Percentiles rank a stretch among this genome's conserved stretches.
Conservation (phyloP, 495 filamentous ascomycete genomes). For the Penicillium psychrofluorescens region DNA sequence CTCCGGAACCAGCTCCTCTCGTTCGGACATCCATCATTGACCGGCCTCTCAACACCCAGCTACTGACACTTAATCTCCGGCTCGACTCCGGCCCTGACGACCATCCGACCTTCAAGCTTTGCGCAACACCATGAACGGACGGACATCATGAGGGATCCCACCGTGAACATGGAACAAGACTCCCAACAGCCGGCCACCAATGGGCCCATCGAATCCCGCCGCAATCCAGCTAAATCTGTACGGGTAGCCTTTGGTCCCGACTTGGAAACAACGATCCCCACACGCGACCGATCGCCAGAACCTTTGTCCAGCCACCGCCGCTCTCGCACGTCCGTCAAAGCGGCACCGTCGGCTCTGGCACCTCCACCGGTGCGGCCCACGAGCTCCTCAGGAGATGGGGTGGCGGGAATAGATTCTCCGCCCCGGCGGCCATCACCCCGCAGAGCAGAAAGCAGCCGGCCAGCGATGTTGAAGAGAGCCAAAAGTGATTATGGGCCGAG, state of each 20-base stretch:
- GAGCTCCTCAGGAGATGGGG: constrained; percentile 28
- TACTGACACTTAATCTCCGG: neutral
- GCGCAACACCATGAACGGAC: constrained; percentile 30
- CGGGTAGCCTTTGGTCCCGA: constrained; percentile 41
- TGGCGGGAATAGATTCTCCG: constrained; percentile 12
- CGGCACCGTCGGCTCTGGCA: constrained; percentile 16
- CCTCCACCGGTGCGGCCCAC: constrained; percentile 19
- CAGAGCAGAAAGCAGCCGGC: constrained; percentile 36
- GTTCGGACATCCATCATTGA: no score
- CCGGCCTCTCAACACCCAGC: neutral
- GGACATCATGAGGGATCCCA: constrained; percentile 36
- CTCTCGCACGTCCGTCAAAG: constrained; percentile 32
- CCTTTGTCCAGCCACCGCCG: constrained; percentile 31
- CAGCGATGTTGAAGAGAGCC: constrained; percentile 54
- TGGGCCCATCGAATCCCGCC: constrained; percentile 27
- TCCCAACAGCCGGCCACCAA: constrained; percentile 20
- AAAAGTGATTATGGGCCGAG: constrained; percentile 62
- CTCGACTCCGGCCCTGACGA: constrained; percentile 1
- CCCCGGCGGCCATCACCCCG: constrained; percentile 23
- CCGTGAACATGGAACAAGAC: constrained; percentile 31
- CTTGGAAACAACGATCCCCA: constrained; percentile 34
- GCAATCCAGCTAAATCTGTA: constrained; percentile 27
- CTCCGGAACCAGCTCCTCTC: no score
- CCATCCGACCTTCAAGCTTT: constrained; percentile 3
- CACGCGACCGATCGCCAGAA: constrained; percentile 34